Conservation (phyloP, 768 basidiomycete species). For the Grammothele lineata region DNA sequence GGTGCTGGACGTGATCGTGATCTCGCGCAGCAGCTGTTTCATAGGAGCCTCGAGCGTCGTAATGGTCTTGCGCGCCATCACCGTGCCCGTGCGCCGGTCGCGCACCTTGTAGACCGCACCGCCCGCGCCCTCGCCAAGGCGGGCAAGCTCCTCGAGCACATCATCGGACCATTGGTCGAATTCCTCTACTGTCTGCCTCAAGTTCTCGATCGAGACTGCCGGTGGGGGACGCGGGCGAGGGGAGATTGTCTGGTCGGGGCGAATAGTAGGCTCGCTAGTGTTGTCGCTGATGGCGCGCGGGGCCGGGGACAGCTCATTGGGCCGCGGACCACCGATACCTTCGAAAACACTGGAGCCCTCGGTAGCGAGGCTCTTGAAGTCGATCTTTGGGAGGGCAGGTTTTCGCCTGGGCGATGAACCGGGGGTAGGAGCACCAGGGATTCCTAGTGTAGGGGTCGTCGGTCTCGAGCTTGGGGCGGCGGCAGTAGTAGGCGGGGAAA, state of each 20-base stretch:
- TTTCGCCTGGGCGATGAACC: constrained; percentile 29
- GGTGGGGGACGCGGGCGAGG: constrained; percentile 29
- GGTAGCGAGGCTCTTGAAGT: constrained; percentile 12
- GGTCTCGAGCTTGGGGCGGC: constrained; percentile 17
- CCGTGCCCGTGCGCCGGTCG: constrained; percentile 70
- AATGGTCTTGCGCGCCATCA: constrained; percentile 95
- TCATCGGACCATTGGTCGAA: constrained; percentile 59
- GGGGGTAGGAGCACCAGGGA: constrained; percentile 20
- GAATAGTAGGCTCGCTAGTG: constrained; percentile 39
- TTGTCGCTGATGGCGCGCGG: constrained; percentile 31
- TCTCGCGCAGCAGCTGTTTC: constrained; percentile 89
- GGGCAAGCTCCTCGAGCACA: constrained; percentile 66
- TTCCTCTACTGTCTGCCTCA: constrained; percentile 30
- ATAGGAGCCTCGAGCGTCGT: constrained; percentile 86
- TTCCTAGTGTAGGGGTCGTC: constrained; percentile 20
- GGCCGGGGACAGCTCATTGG: constrained; percentile 20
- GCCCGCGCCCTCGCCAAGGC: constrained; percentile 92
- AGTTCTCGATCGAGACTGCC: constrained; percentile 22
- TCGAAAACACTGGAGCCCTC: constrained; percentile 16
- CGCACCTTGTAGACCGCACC: constrained; percentile 94
- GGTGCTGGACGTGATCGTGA: constrained; percentile 83
- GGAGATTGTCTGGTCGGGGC: constrained; percentile 35
- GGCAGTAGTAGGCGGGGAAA: constrained; percentile 10
- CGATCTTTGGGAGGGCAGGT: constrained; percentile 32
- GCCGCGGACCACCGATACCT: constrained; percentile 23